These are phyloP conservation scores for Arachis monticola DNA, from an alignment of 331 rosid species.

Conservation along the genomic window DNA sequence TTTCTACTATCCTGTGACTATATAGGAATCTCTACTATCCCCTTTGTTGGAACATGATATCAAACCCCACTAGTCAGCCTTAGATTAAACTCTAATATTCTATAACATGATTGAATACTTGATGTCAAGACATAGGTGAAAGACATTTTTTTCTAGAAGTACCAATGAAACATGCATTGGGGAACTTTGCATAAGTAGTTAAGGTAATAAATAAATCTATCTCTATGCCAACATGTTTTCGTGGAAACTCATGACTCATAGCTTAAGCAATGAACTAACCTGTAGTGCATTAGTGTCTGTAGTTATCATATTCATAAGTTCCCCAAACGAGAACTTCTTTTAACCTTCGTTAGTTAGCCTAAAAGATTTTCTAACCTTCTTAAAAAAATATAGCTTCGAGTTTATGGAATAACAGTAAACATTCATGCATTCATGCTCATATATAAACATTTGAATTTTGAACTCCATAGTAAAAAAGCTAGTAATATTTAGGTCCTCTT, in stretches of 20 bases:
- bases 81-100: neutral
- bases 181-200: too few relatives aligned
- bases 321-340: constrained; percentile 74
- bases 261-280: constrained; percentile 41
- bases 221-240: neutral
- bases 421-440: too few relatives aligned
- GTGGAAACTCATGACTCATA: neutral
- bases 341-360: constrained; percentile 90
- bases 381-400: too few relatives aligned
- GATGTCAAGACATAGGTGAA: neutral
- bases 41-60: too few relatives aligned
- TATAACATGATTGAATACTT: neutral
- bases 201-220: neutral
- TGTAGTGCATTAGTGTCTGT: constrained; percentile 87
- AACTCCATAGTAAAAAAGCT: too few relatives aligned
- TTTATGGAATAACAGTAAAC: too few relatives aligned
- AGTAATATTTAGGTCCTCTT: too few relatives aligned
- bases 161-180: too few relatives aligned
- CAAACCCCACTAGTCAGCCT: too few relatives aligned
- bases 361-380: constrained; percentile 84
- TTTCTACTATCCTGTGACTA: too few relatives aligned
- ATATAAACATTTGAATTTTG: too few relatives aligned
- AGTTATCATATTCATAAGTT: constrained; percentile 92
- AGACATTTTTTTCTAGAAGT: neutral
- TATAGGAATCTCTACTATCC: too few relatives aligned